Percentiles rank a stretch among this genome's conserved stretches.
Evolutionary conservation across 495 filamentous ascomycete species (phyloP).

Genomic region (Neurospora terricola): DNA sequence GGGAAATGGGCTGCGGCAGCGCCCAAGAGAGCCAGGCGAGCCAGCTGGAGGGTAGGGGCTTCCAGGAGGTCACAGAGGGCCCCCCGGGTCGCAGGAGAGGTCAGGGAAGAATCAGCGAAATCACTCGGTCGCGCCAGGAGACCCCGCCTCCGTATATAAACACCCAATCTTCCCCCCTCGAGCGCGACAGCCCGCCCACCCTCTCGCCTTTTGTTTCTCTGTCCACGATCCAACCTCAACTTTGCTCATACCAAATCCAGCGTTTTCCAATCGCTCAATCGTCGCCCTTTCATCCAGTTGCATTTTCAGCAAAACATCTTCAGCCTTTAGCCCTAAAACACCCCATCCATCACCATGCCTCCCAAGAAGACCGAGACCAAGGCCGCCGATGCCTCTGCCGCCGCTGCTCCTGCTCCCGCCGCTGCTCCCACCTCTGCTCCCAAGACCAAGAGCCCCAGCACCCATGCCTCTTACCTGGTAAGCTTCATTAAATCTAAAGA

Average conservation of each 20-base stretch:
- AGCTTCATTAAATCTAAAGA: constrained; percentile 23
- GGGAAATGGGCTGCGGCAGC: constrained; percentile 11
- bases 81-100: neutral
- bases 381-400: neutral
- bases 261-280: neutral
- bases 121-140: constrained; percentile 24
- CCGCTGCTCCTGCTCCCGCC: neutral
- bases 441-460: constrained; percentile 25
- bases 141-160: constrained; percentile 41
- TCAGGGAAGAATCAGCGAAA: constrained; percentile 20
- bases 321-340: constrained; percentile 10
- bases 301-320: neutral
- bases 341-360: constrained; percentile 42
- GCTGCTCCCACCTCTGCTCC: neutral
- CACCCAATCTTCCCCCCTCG: constrained; percentile 33
- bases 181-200: constrained; percentile 34
- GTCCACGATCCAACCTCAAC: neutral
- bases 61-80: neutral
- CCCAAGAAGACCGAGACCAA: constrained; percentile 49
- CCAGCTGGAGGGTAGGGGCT: neutral
- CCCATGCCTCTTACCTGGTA: constrained; percentile 48
- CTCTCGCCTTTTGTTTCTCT: constrained; percentile 27
- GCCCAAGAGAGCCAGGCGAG: neutral
- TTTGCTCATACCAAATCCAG: neutral
- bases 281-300: neutral